Conservation (phyloP, 2,329 filamentous ascomycete species). For the Amesomyces nigricolor region DNA sequence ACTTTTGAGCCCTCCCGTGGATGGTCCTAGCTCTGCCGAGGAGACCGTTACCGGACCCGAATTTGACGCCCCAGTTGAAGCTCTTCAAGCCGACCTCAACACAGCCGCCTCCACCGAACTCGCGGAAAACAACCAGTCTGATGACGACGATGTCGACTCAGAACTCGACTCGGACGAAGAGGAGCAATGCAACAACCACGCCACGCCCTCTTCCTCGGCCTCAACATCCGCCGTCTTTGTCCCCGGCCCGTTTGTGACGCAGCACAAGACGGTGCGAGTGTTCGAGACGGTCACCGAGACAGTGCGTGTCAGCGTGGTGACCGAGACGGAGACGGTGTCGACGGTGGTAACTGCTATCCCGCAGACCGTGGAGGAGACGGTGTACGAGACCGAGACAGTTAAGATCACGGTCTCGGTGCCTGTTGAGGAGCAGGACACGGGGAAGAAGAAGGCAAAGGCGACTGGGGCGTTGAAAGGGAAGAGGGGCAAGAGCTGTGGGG, state of each 20-base stretch:
- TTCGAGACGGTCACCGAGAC: constrained; percentile 29
- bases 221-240: constrained; percentile 5
- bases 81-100: too few species aligned
- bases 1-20: too few species aligned
- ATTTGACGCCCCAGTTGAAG: too few species aligned
- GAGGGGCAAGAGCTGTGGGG: background rate
- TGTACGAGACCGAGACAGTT: constrained; percentile 25
- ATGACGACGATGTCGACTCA: background rate
- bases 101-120: too few species aligned
- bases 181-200: too few species aligned
- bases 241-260: constrained; percentile 19
- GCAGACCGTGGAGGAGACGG: constrained; percentile 23
- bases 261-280: constrained; percentile 26
- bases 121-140: background rate
- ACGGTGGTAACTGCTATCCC: constrained; percentile 21
- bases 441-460: background rate
- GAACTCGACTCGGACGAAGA: background rate
- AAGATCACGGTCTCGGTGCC: constrained; percentile 22
- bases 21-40: too few species aligned
- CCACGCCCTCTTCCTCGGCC: background rate
- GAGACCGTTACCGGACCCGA: too few species aligned
- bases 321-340: constrained; percentile 23
- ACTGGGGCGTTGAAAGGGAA: background rate
- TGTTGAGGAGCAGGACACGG: constrained; percentile 5
- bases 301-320: constrained; percentile 24